These are phyloP conservation scores for Colletotrichum limetticola DNA, from an alignment of 2,329 filamentous ascomycete species.

Conservation along the genomic window DNA sequence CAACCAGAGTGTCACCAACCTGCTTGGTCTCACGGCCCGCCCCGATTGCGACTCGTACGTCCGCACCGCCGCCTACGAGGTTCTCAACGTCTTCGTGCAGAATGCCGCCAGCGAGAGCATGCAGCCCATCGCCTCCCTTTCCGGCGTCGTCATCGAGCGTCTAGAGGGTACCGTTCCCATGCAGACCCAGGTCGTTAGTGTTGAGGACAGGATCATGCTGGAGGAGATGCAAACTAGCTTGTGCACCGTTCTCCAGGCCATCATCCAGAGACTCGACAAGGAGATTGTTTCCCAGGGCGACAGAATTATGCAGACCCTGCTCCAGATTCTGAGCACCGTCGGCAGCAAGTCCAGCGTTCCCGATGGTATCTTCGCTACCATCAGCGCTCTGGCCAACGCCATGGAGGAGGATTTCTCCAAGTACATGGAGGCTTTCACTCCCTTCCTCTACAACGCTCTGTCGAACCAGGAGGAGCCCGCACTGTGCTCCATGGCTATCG, in stretches of 20 bases:
- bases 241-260: slow-evolving; percentile 89
- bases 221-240: slow-evolving; percentile 99
- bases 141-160: slow-evolving; percentile 89
- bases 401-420: slow-evolving; percentile 93
- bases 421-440: slow-evolving; percentile 96
- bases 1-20: slow-evolving; percentile 86
- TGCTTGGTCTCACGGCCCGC: slow-evolving; percentile 87
- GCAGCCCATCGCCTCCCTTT: slow-evolving; percentile 81
- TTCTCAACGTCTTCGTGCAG: slow-evolving; percentile 92
- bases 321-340: slow-evolving; percentile 82
- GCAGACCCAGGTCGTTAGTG: slow-evolving; percentile 93
- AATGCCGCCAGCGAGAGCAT: slow-evolving; percentile 91
- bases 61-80: slow-evolving; percentile 95
- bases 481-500: slow-evolving; percentile 96
- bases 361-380: slow-evolving; percentile 90
- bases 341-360: slow-evolving; percentile 92
- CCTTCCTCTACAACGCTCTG: slow-evolving; percentile 93
- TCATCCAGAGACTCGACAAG: slow-evolving; percentile 89
- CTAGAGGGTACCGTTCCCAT: slow-evolving; percentile 90
- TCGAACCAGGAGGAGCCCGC: slow-evolving; percentile 95
- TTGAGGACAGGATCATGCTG: slow-evolving; percentile 94
- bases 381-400: slow-evolving; percentile 90
- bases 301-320: slow-evolving; percentile 89
- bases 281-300: slow-evolving; percentile 92
- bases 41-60: slow-evolving; percentile 87